Evolutionary conservation across 2,329 filamentous ascomycete species (phyloP).

Genomic region (Xylaria multiplex): DNA sequence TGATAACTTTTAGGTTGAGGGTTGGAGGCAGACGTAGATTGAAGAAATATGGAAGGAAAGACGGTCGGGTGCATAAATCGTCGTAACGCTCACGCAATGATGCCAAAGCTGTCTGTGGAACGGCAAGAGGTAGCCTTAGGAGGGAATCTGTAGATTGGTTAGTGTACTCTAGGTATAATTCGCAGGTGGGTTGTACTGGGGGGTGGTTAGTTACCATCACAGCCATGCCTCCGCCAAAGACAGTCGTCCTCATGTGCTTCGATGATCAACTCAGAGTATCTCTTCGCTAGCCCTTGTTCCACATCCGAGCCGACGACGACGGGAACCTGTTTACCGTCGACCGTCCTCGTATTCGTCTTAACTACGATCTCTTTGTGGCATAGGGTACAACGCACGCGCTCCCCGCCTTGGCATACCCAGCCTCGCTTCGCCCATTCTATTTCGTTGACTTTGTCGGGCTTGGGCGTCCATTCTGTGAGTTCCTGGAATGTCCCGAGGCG

Average conservation of each 20-base stretch:
- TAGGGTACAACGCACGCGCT: slow-evolving; percentile 85
- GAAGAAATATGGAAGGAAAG: slow-evolving; percentile 69
- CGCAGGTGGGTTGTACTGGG: neutral
- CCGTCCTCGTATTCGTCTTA: slow-evolving; percentile 72
- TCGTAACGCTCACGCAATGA: slow-evolving; percentile 72
- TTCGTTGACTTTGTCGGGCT: slow-evolving; percentile 85
- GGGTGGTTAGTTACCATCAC: slow-evolving; percentile 70
- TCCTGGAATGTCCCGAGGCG: slow-evolving; percentile 89
- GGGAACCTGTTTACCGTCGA: slow-evolving; percentile 64
- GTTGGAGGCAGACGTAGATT: slow-evolving; percentile 67
- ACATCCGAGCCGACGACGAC: slow-evolving; percentile 70
- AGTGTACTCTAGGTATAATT: slow-evolving; percentile 22
- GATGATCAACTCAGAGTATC: slow-evolving; percentile 78
- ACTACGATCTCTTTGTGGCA: slow-evolving; percentile 88
- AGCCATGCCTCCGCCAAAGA: slow-evolving; percentile 87
- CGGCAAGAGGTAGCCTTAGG: slow-evolving; percentile 70
- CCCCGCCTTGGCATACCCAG: slow-evolving; percentile 85
- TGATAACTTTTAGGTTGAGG: slow-evolving; percentile 61
- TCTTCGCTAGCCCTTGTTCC: slow-evolving; percentile 75
- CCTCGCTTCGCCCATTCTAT: slow-evolving; percentile 94
- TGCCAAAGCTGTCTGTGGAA: slow-evolving; percentile 67
- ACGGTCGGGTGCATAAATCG: slow-evolving; percentile 64
- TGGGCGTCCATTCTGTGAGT: slow-evolving; percentile 92
- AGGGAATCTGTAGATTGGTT: slow-evolving; percentile 61
- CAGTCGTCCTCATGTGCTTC: slow-evolving; percentile 83